Evolutionary conservation across 805 yeast genomes (phyloP).

Genomic region (Yarrowia sp.): DNA sequence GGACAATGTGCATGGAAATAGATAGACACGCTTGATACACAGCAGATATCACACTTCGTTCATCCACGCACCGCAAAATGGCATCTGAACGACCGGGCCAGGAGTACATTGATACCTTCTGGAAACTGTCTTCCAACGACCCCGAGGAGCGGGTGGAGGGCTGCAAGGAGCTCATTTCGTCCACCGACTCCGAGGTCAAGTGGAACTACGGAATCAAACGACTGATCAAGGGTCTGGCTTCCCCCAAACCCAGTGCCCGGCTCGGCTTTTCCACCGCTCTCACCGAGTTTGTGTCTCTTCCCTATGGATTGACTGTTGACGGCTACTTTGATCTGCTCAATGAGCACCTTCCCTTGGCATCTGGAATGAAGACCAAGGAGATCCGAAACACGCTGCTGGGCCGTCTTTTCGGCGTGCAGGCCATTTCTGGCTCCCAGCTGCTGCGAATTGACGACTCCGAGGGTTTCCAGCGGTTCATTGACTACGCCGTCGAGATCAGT

Average conservation of each 20-base stretch:
- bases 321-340: constrained; percentile 52
- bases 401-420: constrained; percentile 81
- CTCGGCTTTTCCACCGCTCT: constrained; percentile 88
- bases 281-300: constrained; percentile 58
- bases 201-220: constrained; percentile 85
- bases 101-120: constrained; percentile 35
- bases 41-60: background rate
- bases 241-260: constrained; percentile 83
- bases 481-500: constrained; percentile 63
- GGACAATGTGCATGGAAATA: constrained; percentile 20
- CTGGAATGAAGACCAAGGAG: constrained; percentile 40
- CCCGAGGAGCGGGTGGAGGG: constrained; percentile 75
- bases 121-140: constrained; percentile 72
- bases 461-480: constrained; percentile 54
- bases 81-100: constrained; percentile 34
- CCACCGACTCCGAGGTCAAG: constrained; percentile 54
- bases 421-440: constrained; percentile 64
- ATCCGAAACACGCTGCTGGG: constrained; percentile 66
- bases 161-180: constrained; percentile 69
- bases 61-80: background rate
- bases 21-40: background rate
- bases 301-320: constrained; percentile 50
- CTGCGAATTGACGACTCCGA: constrained; percentile 47
- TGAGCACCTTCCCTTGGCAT: constrained; percentile 49
- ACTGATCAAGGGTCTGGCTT: constrained; percentile 78